phyloP scores from a whole-genome alignment of 768 basidiomycete genomes.

The Tulasnella sp. region DNA sequence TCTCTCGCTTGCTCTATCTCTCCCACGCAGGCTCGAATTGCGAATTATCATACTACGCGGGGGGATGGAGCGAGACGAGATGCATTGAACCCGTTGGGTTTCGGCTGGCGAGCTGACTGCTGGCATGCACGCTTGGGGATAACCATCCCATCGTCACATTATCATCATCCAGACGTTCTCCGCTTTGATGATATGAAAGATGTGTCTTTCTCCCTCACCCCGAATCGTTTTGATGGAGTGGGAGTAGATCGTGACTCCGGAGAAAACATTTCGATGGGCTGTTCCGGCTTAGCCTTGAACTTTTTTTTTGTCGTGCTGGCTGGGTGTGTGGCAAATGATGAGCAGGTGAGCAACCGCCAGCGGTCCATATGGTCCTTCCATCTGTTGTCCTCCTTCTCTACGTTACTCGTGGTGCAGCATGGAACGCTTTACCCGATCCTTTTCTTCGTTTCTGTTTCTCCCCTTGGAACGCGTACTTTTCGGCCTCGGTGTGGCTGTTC shows the following conservation, averaged over 20 bases:
- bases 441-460: neutral
- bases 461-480: neutral
- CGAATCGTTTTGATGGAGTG: neutral
- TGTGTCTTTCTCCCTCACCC: neutral
- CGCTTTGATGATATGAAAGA: neutral
- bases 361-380: neutral
- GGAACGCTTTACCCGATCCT: neutral
- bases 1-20: neutral
- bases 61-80: neutral
- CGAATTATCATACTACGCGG: neutral
- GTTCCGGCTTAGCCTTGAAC: neutral
- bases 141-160: neutral
- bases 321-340: neutral
- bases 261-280: neutral
- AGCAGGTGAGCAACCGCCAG: neutral
- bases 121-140: neutral
- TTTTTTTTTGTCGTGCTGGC: neutral
- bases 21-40: neutral
- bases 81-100: neutral
- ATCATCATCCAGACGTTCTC: neutral
- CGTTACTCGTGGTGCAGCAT: neutral
- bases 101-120: neutral
- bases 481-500: conserved; percentile 3
- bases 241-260: neutral
- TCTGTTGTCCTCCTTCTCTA: neutral